Evolutionary conservation across 257 asterid genomes (phyloP).

Genomic region (Prunella vulgaris): DNA sequence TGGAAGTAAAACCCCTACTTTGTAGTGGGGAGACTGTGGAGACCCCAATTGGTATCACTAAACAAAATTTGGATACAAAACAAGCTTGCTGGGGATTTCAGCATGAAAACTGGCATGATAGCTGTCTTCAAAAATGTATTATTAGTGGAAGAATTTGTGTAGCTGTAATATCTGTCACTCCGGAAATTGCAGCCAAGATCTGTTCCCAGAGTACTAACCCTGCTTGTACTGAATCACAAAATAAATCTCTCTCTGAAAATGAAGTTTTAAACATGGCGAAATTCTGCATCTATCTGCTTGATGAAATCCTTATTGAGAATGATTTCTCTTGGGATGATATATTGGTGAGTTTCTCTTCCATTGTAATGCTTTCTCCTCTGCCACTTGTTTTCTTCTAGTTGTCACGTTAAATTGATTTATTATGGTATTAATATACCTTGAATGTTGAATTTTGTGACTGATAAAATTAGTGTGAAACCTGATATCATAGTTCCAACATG

Average conservation of each 20-base stretch:
- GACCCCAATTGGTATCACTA: constrained; percentile 27
- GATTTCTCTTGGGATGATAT: constrained; percentile 68
- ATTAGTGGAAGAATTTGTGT: constrained; percentile 55
- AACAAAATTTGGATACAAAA: constrained; percentile 28
- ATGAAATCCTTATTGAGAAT: constrained; percentile 50
- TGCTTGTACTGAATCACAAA: not conserved
- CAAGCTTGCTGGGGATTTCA: constrained; percentile 56
- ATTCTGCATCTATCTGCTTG: constrained; percentile 64
- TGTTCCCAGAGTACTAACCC: not conserved
- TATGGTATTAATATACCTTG: no score
- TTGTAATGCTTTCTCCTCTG: not conserved
- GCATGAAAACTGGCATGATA: constrained; percentile 63
- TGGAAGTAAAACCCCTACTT: constrained; percentile 90
- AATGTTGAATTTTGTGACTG: no score
- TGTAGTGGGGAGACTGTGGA: constrained; percentile 40
- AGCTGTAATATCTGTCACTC: constrained; percentile 55
- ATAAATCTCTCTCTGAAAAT: constrained; percentile 31
- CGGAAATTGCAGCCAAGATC: constrained; percentile 45
- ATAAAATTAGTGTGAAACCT: no score
- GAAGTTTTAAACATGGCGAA: constrained; percentile 44
- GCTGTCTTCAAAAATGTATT: constrained; percentile 58
- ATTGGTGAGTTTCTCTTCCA: constrained; percentile 45
- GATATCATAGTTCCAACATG: no score
- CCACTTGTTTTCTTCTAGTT: not conserved
- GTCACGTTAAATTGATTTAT: not conserved